phyloP scores from a whole-genome alignment of 495 filamentous ascomycete species.

The Penicillium silybi region DNA sequence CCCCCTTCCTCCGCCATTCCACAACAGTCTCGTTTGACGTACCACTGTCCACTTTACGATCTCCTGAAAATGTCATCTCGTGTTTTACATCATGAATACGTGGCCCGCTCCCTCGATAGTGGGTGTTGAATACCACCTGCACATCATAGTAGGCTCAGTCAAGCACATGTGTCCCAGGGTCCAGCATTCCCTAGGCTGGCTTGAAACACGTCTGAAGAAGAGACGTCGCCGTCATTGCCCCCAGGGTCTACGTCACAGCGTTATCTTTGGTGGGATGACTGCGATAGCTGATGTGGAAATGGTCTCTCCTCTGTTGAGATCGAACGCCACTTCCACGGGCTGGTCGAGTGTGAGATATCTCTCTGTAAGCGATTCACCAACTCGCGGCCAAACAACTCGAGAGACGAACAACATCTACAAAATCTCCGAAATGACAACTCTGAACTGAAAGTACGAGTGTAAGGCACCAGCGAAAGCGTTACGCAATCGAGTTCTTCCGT shows the following conservation, averaged over 20 bases:
- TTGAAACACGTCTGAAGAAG: neutral
- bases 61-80: neutral
- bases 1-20: neutral
- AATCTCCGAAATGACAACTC: neutral
- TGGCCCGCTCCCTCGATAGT: neutral
- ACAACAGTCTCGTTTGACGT: neutral
- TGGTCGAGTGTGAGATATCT: neutral
- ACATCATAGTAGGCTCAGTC: neutral
- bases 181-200: neutral
- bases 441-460: neutral
- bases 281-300: neutral
- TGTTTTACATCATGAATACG: neutral
- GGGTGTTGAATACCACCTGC: neutral
- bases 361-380: neutral
- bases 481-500: neutral
- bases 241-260: neutral
- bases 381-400: neutral
- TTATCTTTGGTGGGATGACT: neutral
- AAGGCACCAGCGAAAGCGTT: neutral
- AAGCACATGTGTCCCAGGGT: neutral
- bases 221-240: neutral
- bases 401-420: neutral
- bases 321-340: neutral
- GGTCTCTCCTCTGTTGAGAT: neutral
- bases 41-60: neutral